Percentiles rank a stretch among this genome's conserved stretches.
Evolutionary conservation across 2,329 filamentous ascomycete species (phyloP).

Genomic region (Beauveria varroae): DNA sequence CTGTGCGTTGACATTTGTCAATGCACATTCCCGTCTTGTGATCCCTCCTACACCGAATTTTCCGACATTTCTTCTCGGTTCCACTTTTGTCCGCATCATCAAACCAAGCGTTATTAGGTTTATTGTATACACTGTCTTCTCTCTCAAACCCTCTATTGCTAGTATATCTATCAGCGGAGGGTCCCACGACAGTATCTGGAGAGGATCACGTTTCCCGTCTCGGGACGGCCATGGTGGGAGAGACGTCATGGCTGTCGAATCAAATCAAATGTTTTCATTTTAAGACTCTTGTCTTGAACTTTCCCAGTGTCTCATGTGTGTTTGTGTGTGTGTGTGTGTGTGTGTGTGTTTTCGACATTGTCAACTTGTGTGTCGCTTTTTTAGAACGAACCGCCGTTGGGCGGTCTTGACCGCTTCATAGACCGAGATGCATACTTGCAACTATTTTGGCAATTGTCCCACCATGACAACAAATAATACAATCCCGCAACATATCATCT

Average conservation of each 20-base stretch:
- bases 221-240: slow-evolving; percentile 43
- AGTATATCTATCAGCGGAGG: neutral
- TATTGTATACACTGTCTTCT: slow-evolving; percentile 49
- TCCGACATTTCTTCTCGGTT: neutral
- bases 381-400: neutral
- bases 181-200: slow-evolving; percentile 42
- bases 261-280: slow-evolving; percentile 5
- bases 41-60: neutral
- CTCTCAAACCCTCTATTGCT: slow-evolving; percentile 39
- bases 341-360: neutral
- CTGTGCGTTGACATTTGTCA: neutral
- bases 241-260: slow-evolving; percentile 46
- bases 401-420: neutral
- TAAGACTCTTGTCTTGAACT: neutral
- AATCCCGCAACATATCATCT: too few relatives aligned
- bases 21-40: neutral
- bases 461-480: too few relatives aligned
- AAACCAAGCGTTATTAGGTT: neutral
- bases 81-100: neutral
- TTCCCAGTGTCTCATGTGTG: neutral
- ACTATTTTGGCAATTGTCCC: too few relatives aligned
- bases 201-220: slow-evolving; percentile 22
- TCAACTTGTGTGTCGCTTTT: neutral
- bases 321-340: neutral
- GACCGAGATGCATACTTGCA: too few relatives aligned